Percentiles rank a stretch among this genome's conserved stretches.
phyloP scores from a whole-genome alignment of 768 basidiomycete genomes.

The Naganishia kalamii region DNA sequence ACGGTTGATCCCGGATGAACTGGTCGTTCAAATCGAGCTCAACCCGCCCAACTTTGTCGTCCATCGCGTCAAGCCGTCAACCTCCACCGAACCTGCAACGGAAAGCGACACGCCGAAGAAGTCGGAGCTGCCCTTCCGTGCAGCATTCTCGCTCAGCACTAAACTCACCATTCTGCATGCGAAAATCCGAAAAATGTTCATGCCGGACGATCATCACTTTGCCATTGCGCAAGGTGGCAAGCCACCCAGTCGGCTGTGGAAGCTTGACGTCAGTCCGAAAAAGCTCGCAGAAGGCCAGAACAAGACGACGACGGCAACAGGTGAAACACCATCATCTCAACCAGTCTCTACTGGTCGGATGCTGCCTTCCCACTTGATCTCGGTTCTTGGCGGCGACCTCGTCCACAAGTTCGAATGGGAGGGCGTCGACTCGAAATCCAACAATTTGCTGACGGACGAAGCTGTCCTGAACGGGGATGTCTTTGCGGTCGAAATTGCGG shows the following conservation, averaged over 20 bases:
- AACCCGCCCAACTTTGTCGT: conserved; percentile 62
- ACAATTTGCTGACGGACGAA: conserved; percentile 52
- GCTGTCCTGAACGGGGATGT: conserved; percentile 53
- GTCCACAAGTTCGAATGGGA: conserved; percentile 3
- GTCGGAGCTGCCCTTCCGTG: background rate
- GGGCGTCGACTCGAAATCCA: conserved; percentile 36
- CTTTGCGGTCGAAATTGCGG: conserved; percentile 66
- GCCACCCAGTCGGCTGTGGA: conserved; percentile 11
- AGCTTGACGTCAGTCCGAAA: background rate
- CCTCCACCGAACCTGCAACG: conserved; percentile 36
- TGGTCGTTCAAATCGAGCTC: conserved; percentile 59
- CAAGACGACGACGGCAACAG: background rate
- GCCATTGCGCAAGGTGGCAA: background rate
- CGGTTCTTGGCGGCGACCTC: conserved; percentile 8
- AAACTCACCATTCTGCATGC: conserved; percentile 3
- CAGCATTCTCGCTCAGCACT: background rate
- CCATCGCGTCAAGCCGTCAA: conserved; percentile 48
- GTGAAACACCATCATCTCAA: background rate
- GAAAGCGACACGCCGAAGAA: background rate
- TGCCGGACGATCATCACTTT: background rate
- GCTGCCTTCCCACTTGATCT: conserved; percentile 5
- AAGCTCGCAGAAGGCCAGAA: conserved; percentile 6
- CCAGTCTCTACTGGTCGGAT: background rate
- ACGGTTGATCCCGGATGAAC: background rate
- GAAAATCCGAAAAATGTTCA: conserved; percentile 10